These are phyloP conservation scores for Hygrocybe coccinea DNA, from an alignment of 768 basidiomycete species.

Conservation along the genomic window DNA sequence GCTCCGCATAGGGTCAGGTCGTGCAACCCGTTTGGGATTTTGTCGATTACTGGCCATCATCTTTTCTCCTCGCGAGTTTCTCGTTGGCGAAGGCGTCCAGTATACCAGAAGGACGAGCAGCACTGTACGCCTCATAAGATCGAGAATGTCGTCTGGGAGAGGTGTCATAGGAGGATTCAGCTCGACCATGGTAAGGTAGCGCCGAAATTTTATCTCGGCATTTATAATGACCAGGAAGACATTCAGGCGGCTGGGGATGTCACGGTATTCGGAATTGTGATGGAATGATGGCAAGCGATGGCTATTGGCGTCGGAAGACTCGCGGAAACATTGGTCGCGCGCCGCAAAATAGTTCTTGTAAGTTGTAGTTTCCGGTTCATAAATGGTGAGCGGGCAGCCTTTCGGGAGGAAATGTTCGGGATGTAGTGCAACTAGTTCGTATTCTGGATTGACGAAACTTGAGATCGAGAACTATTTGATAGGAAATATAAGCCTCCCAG, in stretches of 20 bases:
- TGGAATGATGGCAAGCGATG: slow-evolving; percentile 1
- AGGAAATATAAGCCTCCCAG: slow-evolving; percentile 2
- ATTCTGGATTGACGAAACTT: slow-evolving; percentile 6
- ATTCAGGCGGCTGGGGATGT: slow-evolving; percentile 10
- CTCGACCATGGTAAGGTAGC: slow-evolving; percentile 17
- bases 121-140: slow-evolving; percentile 17
- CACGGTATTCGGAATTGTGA: slow-evolving; percentile 1
- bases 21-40: slow-evolving; percentile 11
- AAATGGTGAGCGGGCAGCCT: slow-evolving; percentile 1
- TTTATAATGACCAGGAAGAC: slow-evolving; percentile 20
- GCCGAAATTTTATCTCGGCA: slow-evolving; percentile 22
- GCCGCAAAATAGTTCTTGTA: slow-evolving; percentile 1
- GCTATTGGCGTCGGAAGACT: slow-evolving; percentile 6
- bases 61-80: slow-evolving; percentile 8
- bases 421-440: slow-evolving; percentile 8
- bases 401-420: slow-evolving; percentile 7
- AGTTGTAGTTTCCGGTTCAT: slow-evolving; percentile 2
- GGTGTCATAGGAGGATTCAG: slow-evolving; percentile 3
- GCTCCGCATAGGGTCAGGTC: slow-evolving; percentile 6
- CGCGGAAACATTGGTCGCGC: background rate
- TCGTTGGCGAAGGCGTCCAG: slow-evolving; percentile 16
- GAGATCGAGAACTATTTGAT: slow-evolving; percentile 5
- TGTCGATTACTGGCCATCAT: slow-evolving; percentile 3
- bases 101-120: slow-evolving; percentile 21
- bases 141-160: slow-evolving; percentile 19